These are phyloP conservation scores for Bruguiera gymnorhiza DNA, from an alignment of 345 rosid genomes.

Conservation along the genomic window DNA sequence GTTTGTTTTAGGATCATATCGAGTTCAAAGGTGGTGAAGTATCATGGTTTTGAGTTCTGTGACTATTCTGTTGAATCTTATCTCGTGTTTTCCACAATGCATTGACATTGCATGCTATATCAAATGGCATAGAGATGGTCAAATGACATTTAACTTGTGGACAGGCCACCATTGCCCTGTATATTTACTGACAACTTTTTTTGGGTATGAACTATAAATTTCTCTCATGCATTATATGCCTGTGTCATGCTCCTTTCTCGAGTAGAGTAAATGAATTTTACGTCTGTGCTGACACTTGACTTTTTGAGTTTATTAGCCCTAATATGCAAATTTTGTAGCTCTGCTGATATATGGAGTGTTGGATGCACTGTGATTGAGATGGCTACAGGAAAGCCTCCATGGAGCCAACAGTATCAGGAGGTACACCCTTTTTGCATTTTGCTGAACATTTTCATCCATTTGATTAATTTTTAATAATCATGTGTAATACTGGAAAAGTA, in stretches of 20 bases:
- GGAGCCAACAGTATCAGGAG: conserved; percentile 42
- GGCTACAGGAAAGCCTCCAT: conserved; percentile 36
- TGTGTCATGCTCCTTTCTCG: neutral
- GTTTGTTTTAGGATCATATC: too few relatives aligned
- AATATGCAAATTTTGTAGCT: conserved; percentile 21
- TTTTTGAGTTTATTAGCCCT: conserved; percentile 20
- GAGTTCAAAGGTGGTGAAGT: too few relatives aligned
- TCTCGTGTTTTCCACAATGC: neutral
- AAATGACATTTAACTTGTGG: neutral
- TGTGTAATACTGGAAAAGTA: neutral
- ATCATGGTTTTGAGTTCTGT: neutral
- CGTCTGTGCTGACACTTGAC: conserved; percentile 1
- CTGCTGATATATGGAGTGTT: conserved; percentile 37
- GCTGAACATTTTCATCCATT: conserved; percentile 8
- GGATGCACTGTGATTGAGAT: conserved; percentile 39
- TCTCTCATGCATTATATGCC: neutral
- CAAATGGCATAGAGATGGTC: neutral
- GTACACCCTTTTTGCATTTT: conserved; percentile 20
- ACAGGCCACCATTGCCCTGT: too few relatives aligned
- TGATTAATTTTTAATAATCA: conserved; percentile 1
- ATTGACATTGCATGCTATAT: neutral
- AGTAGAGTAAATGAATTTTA: neutral
- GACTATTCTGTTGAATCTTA: neutral
- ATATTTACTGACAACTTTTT: neutral
- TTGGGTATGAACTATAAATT: neutral